Base-by-base conservation (phyloP, 345 rosid species). In the Eucalyptus sideroxylon region DNA sequence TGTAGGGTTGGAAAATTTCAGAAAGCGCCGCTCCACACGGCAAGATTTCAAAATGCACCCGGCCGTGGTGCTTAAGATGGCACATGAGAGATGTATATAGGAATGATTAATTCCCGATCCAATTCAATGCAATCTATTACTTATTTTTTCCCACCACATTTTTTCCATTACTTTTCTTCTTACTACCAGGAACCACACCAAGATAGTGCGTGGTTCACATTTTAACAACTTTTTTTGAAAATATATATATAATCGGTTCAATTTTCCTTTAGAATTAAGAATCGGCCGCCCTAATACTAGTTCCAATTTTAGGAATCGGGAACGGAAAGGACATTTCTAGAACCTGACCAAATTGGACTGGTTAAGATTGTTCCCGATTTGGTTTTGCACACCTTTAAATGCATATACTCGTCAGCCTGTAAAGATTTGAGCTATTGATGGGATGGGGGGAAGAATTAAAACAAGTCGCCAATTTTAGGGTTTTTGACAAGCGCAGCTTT, bases 201-300 rank as follows among this genome's bases (percentile, higher is more conserved):
- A 21, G 11, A 8, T 53, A 53, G 59, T 53, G 10, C 2, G 59
- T 4, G 24, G 59, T 53, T 53, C 59, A 19, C 11, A 53, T 53
- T 53, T 53, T 53, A 19, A 5, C 10, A 53, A 53, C 10, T 53
- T 53, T 19, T 53, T 53, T 53, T 53, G 9, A 53, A 17, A 4
- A 40, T 40, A 40, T 40, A 40, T 40, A 40, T 40, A 4, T 40
- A 53, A 19, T 53, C 9, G 5, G 59, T 53, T 4, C 1, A 19
- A 0, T 53, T 19, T 2, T 19, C 5, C 2, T 53, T 53, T 8
- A 8, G 26, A 8, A 19, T 53, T 0, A 0, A 53, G 11, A 21
- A 53, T 19, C 1, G 1, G 3, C 1, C 7, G 10, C 11, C 26
- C 0, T 2, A 1, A 8, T 9, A 21, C 11, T 21, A 8, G 11